Evolutionary conservation across 805 yeast genomes (phyloP).

Genomic region (Candida piceae): DNA sequence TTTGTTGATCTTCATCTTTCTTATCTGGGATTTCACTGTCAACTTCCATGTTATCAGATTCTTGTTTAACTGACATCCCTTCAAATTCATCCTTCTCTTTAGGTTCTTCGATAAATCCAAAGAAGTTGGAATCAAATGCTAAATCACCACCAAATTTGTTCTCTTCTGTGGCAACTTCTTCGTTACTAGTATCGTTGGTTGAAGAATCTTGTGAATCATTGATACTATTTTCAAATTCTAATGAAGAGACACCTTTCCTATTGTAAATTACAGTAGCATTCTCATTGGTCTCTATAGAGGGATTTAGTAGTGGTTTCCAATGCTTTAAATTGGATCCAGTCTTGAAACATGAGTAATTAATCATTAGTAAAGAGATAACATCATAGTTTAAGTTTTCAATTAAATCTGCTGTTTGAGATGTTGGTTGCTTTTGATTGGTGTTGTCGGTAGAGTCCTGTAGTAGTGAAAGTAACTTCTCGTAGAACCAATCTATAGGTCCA

Average conservation of each 20-base stretch:
- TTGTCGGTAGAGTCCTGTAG: too few relatives aligned
- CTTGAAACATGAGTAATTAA: constrained; percentile 21
- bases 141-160: constrained; percentile 14
- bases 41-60: constrained; percentile 3
- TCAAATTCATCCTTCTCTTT: constrained; percentile 5
- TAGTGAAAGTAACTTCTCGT: constrained; percentile 12
- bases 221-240: constrained; percentile 3
- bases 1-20: constrained; percentile 3
- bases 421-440: neutral
- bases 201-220: neutral
- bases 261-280: constrained; percentile 14
- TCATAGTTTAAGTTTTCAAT: constrained; percentile 20
- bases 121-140: constrained; percentile 24
- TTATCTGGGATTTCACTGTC: neutral
- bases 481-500: constrained; percentile 21
- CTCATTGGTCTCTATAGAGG: constrained; percentile 12
- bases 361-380: constrained; percentile 17
- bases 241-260: constrained; percentile 11
- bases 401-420: constrained; percentile 9
- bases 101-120: constrained; percentile 29
- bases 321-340: constrained; percentile 12
- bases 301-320: constrained; percentile 21
- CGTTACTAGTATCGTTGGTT: neutral
- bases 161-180: constrained; percentile 2
- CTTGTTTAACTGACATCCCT: neutral